Percentiles rank a stretch among this genome's conserved stretches.
Evolutionary conservation across 768 basidiomycete species (phyloP).

Genomic region (Tylopilus vinaceipallidus): DNA sequence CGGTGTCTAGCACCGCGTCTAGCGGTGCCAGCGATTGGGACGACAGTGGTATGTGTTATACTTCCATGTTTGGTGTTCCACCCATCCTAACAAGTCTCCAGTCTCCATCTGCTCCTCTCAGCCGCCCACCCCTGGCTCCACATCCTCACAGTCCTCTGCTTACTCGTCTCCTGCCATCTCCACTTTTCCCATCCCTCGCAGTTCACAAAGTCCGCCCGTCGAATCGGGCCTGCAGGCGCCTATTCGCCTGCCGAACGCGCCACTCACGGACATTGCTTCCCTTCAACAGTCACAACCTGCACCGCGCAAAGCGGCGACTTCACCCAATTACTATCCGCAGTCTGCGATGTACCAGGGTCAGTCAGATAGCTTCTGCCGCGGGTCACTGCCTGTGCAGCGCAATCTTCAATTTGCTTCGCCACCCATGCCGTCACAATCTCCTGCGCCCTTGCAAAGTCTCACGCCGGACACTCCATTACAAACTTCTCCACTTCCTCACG

Average conservation of each 20-base stretch:
- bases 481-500: slow-evolving; percentile 25
- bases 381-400: slow-evolving; percentile 31
- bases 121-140: slow-evolving; percentile 38
- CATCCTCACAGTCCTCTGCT: slow-evolving; percentile 59
- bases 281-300: slow-evolving; percentile 35
- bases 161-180: slow-evolving; percentile 63
- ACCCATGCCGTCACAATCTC: slow-evolving; percentile 30
- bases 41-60: slow-evolving; percentile 58
- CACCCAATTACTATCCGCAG: slow-evolving; percentile 35
- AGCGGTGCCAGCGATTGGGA: slow-evolving; percentile 73
- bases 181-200: slow-evolving; percentile 61
- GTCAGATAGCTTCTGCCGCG: slow-evolving; percentile 29
- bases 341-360: slow-evolving; percentile 29
- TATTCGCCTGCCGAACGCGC: slow-evolving; percentile 73
- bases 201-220: slow-evolving; percentile 45
- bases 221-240: slow-evolving; percentile 45
- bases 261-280: slow-evolving; percentile 67
- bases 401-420: slow-evolving; percentile 30
- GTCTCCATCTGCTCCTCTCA: slow-evolving; percentile 34
- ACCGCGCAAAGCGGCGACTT: slow-evolving; percentile 34
- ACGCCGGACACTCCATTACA: slow-evolving; percentile 22
- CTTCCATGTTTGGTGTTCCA: neutral
- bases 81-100: slow-evolving; percentile 5
- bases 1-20: slow-evolving; percentile 58
- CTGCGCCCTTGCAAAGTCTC: slow-evolving; percentile 26